These are phyloP conservation scores for Parastagonospora nodorum DNA, from an alignment of 2,329 filamentous ascomycete genomes.

Conservation along the genomic window DNA sequence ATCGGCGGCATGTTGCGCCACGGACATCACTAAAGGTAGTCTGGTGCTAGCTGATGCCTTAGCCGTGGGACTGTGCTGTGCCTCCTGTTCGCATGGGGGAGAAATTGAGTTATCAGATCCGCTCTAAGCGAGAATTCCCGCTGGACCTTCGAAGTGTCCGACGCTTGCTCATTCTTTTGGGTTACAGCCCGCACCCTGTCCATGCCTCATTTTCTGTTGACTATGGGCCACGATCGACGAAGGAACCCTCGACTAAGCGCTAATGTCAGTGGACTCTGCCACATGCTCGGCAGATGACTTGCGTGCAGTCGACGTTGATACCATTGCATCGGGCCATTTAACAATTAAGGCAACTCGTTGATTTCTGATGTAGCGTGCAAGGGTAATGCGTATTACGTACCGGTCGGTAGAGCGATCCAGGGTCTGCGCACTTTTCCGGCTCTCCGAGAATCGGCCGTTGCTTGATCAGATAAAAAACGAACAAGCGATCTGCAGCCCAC, in stretches of 20 bases:
- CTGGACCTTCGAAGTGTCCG: no score
- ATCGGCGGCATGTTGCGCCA: not conserved
- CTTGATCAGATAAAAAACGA: conserved; percentile 30
- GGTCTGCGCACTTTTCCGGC: not conserved
- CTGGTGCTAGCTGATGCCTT: not conserved
- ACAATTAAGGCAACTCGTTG: conserved; percentile 4
- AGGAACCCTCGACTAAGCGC: not conserved
- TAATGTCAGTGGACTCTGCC: not conserved
- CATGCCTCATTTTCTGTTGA: not conserved
- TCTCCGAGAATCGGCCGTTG: conserved; percentile 35
- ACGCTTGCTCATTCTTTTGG: not conserved
- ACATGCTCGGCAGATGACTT: conserved; percentile 7
- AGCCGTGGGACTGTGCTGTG: conserved; percentile 4
- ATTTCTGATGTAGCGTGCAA: conserved; percentile 9
- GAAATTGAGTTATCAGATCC: conserved; percentile 29
- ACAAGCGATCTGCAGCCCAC: not conserved
- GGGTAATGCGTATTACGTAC: conserved; percentile 7
- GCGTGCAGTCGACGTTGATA: conserved; percentile 3
- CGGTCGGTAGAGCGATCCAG: conserved; percentile 3
- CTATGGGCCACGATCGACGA: conserved; percentile 11
- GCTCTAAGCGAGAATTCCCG: conserved; percentile 22
- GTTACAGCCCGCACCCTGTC: not conserved
- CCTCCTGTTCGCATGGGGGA: conserved; percentile 14
- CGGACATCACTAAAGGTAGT: not conserved
- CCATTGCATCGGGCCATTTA: conserved; percentile 14